Evolutionary conservation across 805 yeast species (phyloP).

Genomic region (Yamadazyma nakazawae): DNA sequence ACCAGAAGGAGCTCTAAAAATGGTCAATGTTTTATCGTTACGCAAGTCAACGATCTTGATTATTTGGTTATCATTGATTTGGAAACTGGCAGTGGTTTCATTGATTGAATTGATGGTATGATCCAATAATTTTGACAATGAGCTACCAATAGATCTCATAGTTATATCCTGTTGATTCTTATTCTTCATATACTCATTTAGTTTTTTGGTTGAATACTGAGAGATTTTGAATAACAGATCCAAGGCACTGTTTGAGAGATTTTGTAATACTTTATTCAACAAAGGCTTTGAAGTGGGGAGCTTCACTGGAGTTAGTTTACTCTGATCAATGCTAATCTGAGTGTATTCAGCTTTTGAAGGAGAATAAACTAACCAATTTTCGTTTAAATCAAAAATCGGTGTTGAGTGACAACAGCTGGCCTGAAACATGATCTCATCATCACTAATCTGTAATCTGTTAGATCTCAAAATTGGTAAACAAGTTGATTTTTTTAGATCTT

Average conservation of each 20-base stretch:
- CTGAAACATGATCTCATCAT: constrained; percentile 24
- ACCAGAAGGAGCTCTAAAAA: constrained; percentile 60
- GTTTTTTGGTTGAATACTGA: constrained; percentile 38
- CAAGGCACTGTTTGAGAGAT: constrained; percentile 49
- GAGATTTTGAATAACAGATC: constrained; percentile 49
- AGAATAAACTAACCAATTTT: constrained; percentile 47
- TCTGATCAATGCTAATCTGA: constrained; percentile 22
- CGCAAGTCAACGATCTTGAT: constrained; percentile 48
- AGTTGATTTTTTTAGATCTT: constrained; percentile 19
- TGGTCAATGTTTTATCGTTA: constrained; percentile 33
- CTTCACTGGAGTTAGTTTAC: constrained; percentile 40
- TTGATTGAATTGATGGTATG: constrained; percentile 30
- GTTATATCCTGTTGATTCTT: constrained; percentile 20
- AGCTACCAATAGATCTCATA: constrained; percentile 28
- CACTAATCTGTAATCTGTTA: constrained; percentile 8
- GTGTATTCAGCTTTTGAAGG: constrained; percentile 38
- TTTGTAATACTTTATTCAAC: constrained; percentile 45
- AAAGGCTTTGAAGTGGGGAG: constrained; percentile 48
- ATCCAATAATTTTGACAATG: constrained; percentile 31
- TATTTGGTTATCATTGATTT: constrained; percentile 28
- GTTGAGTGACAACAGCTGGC: constrained; percentile 31
- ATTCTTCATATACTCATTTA: constrained; percentile 34
- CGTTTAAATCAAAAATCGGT: constrained; percentile 49
- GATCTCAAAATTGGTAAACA: constrained; percentile 20
- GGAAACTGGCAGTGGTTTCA: constrained; percentile 13